phyloP scores from a whole-genome alignment of 2,329 filamentous ascomycete genomes.

The Nothopassalora personata region DNA sequence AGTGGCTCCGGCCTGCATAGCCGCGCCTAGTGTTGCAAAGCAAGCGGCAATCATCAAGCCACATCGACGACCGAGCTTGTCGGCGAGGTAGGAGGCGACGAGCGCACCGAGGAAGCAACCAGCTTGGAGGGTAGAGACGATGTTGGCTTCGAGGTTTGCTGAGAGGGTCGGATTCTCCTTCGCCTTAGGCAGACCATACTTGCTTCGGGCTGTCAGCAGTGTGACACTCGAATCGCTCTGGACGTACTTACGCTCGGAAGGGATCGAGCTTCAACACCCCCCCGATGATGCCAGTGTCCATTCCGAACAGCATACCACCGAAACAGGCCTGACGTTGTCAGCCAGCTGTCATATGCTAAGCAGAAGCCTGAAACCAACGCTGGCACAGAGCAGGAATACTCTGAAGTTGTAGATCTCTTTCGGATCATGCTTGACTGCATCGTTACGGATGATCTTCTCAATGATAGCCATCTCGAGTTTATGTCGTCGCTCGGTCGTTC shows the following conservation, averaged over 20 bases:
- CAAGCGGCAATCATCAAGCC: slow-evolving; percentile 60
- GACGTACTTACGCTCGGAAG: slow-evolving; percentile 48
- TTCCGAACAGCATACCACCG: slow-evolving; percentile 63
- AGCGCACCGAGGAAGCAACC: slow-evolving; percentile 70
- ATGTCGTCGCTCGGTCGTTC: not conserved
- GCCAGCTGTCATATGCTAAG: slow-evolving; percentile 40
- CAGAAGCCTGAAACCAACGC: slow-evolving; percentile 53
- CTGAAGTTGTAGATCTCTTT: slow-evolving; percentile 66
- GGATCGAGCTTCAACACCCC: slow-evolving; percentile 58
- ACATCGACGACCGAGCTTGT: slow-evolving; percentile 63
- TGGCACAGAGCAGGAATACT: slow-evolving; percentile 58
- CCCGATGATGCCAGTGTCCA: slow-evolving; percentile 63
- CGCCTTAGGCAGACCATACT: slow-evolving; percentile 46
- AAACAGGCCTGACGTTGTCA: slow-evolving; percentile 48
- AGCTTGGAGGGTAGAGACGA: slow-evolving; percentile 71
- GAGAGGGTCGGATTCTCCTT: slow-evolving; percentile 19
- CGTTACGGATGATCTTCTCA: slow-evolving; percentile 58
- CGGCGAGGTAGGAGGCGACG: slow-evolving; percentile 63
- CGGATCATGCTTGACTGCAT: slow-evolving; percentile 64
- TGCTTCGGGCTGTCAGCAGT: slow-evolving; percentile 32
- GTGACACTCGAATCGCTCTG: not conserved
- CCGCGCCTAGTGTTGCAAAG: slow-evolving; percentile 61
- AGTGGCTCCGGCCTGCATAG: slow-evolving; percentile 62
- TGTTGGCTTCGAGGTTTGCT: slow-evolving; percentile 33
- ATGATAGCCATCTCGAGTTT: slow-evolving; percentile 38